These are phyloP conservation scores for Solanum raphanifolium DNA, from an alignment of 257 asterid species.

Conservation along the genomic window DNA sequence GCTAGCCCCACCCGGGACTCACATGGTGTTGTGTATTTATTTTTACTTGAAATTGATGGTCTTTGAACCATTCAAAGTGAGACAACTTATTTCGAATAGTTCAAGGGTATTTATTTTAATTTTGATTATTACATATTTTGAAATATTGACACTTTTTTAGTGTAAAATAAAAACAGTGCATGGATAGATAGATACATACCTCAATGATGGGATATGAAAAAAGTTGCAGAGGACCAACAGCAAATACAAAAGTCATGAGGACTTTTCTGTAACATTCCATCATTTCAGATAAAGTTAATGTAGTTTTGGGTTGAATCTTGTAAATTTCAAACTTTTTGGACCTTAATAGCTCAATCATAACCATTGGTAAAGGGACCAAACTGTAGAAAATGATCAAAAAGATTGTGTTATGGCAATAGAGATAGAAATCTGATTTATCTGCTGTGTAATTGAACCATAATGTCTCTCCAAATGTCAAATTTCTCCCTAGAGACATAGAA, in stretches of 20 bases:
- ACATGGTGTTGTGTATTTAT: not conserved
- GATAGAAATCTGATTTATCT: slow-evolving; percentile 35
- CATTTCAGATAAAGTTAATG: slow-evolving; percentile 39
- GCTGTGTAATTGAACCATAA: slow-evolving; percentile 61
- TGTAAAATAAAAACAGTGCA: not conserved
- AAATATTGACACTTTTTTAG: not conserved
- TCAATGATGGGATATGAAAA: slow-evolving; percentile 47
- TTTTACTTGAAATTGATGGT: not conserved
- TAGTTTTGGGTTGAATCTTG: slow-evolving; percentile 60
- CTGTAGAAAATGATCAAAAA: slow-evolving; percentile 55
- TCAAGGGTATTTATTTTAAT: not conserved
- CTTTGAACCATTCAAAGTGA: not conserved
- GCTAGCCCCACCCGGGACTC: not conserved
- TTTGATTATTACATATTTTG: no score
- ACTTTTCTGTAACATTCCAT: slow-evolving; percentile 44
- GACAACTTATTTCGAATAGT: not conserved
- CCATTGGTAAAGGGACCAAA: slow-evolving; percentile 43
- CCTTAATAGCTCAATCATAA: slow-evolving; percentile 30
- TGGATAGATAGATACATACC: slow-evolving; percentile 16
- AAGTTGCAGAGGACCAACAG: slow-evolving; percentile 57
- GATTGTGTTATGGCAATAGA: slow-evolving; percentile 53
- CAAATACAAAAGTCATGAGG: slow-evolving; percentile 27
- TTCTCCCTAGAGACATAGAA: slow-evolving; percentile 41
- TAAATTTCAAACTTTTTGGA: slow-evolving; percentile 27
- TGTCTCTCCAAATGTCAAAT: slow-evolving; percentile 40